Conservation (phyloP, 2,329 filamentous ascomycete species). For the Ophioceras dolichostomum region DNA sequence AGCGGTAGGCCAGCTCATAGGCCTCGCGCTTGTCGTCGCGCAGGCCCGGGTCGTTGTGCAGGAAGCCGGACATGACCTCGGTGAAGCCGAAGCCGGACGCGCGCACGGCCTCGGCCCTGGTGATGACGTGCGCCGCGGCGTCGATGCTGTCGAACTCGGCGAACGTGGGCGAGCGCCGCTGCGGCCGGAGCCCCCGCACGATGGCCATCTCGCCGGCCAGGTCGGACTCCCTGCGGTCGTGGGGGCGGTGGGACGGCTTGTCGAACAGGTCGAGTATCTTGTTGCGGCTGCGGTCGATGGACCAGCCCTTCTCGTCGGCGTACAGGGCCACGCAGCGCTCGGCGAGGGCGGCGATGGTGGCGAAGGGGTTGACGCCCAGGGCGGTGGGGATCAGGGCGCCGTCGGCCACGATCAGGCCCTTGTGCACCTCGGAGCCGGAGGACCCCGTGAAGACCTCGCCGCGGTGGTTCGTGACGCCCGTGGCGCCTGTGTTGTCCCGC, state of each 20-base stretch:
- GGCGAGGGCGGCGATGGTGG: slow-evolving; percentile 57
- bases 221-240: slow-evolving; percentile 1
- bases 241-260: slow-evolving; percentile 26
- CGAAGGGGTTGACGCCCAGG: slow-evolving; percentile 54
- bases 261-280: slow-evolving; percentile 41
- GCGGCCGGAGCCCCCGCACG: slow-evolving; percentile 2
- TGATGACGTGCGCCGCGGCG: slow-evolving; percentile 24
- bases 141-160: slow-evolving; percentile 22
- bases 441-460: slow-evolving; percentile 47
- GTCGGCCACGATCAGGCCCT: slow-evolving; percentile 50
- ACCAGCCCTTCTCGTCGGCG: slow-evolving; percentile 24
- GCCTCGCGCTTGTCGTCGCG: slow-evolving; percentile 33
- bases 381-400: slow-evolving; percentile 48
- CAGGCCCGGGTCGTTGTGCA: slow-evolving; percentile 32
- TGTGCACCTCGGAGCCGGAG: slow-evolving; percentile 33
- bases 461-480: slow-evolving; percentile 48
- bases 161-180: background rate
- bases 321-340: slow-evolving; percentile 48
- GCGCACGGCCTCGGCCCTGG: slow-evolving; percentile 27
- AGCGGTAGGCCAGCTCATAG: slow-evolving; percentile 39
- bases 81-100: slow-evolving; percentile 45
- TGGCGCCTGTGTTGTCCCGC: slow-evolving; percentile 38
- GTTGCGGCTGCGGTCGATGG: slow-evolving; percentile 32
- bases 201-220: slow-evolving; percentile 2
- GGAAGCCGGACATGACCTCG: slow-evolving; percentile 51